Base-by-base conservation (phyloP, 768 basidiomycete species). In the Panaeolus cyanescens region DNA sequence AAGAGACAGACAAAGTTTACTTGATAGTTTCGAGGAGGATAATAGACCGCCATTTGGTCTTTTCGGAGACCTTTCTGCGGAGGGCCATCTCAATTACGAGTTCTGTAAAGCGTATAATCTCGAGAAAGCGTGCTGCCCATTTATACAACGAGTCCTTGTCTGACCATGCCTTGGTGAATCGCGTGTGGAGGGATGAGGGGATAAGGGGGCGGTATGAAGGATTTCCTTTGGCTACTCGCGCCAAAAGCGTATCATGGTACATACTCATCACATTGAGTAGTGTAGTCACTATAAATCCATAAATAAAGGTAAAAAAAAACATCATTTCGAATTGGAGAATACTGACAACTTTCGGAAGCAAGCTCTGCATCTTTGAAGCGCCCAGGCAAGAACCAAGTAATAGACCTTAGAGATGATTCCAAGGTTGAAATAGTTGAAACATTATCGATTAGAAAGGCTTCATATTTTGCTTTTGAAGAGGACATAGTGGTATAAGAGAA, bases 341-440 rank as follows among this genome's bases (percentile, higher is more conserved):
- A 92, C 95, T 83, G 66, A 96, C 96, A 80, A 69, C 91, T 87
- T 85, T 99, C 96, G 12, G 94, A 95, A 62, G 93, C 95, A 55
- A 99, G 80, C 74, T 98, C 96, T 50, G 95, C 95, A 82, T 98
- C 96, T 76, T 94, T 95, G 84, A 99, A 98, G 65, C 95, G 85
- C 62, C 96, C 96, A 42, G 96, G 96, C 42, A 99, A 78, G 68
- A 99, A 88, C 95, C 96, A 99, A 50, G 95, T 95, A 60, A 98
- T 77, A 36, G 94, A 95, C 65, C 94, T 83, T 64, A 99, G 75
- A 28, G 91, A 87, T 17, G 91, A 93, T 75, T 99, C 96, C 66
- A 98, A 77, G n/a, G 88, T 85, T 19, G 91, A 88, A 55, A 98
- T 92, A 20, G 92, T 88, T 1, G 89, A 87, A 22, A 92, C 87